Evolutionary conservation across 2,329 filamentous ascomycete species (phyloP), one percentile per base, ranked within the genome.

Genomic region (Verticillium isaacii): DNA sequence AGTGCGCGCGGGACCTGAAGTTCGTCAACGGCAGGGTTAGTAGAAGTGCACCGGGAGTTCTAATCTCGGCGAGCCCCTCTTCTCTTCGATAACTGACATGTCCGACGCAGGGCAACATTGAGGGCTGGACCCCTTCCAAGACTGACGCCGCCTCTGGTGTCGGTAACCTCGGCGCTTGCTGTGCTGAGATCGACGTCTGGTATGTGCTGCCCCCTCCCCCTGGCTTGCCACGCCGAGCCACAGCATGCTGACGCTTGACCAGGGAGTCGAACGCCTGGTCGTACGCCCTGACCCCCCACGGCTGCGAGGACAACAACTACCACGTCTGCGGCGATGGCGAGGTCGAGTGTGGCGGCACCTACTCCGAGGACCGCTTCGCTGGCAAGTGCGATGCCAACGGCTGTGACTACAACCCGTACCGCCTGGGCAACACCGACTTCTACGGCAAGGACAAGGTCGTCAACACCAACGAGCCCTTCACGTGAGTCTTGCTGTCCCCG

Each of bases 351-450:
- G 82, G 82, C 65, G 83, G 79, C 63, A 77, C 77, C 32, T 82
- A 79, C 65, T 76, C 74, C 4, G 69, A 72, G 57, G 75, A 81
- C 69, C 83, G 85, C 67, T 88, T 87, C 70, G 74, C 72, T 41
- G 85, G 85, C 63, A 75, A 83, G 62, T 89, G 87, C 71, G 87
- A 89, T 71, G 82, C 85, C 67, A 84, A 87, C 68, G 86, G 86
- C 45, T 89, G 87, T 67, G 86, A 88, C 71, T 88, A 85, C 80
- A 88, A 88, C 79, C 76, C 82, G n/a, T 89, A 82, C 82, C 84
- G 86, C 69, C 80, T 86, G 78, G 87, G 86, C 62, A 80, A 83
- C 72, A 75, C 75, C 36, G 74, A 78, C 73, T 89, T 88, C 79
- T 89, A 84, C 75, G 86, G 86, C 61, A 75, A 80, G 2, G 83